Percentiles rank a stretch among this genome's conserved stretches.
Conservation (phyloP, 768 basidiomycete genomes). For the Fistulinella prunicolor region DNA sequence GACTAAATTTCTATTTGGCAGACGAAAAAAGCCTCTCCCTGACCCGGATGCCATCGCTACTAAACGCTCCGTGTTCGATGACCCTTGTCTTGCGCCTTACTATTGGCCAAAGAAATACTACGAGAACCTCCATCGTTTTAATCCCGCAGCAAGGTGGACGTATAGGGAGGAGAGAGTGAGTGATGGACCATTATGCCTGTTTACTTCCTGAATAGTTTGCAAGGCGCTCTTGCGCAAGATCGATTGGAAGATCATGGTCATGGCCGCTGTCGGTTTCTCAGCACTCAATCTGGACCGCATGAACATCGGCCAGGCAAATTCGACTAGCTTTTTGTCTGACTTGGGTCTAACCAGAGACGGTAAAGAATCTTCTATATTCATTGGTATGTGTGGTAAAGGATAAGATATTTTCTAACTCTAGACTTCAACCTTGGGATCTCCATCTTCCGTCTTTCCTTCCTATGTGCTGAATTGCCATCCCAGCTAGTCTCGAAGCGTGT, state of each 20-base stretch:
- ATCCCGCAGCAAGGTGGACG: constrained; percentile 59
- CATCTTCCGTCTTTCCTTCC: constrained; percentile 49
- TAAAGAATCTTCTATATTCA: constrained; percentile 8
- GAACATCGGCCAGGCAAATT: constrained; percentile 57
- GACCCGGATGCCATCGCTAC: constrained; percentile 44
- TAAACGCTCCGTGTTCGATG: constrained; percentile 51
- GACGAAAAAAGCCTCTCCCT: not conserved
- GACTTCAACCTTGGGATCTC: constrained; percentile 59
- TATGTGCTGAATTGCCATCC: constrained; percentile 58
- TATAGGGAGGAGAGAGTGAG: constrained; percentile 49
- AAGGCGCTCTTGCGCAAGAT: constrained; percentile 52
- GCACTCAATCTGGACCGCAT: constrained; percentile 53
- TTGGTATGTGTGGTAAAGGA: not conserved
- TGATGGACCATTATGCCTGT: not conserved
- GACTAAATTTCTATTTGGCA: constrained; percentile 5
- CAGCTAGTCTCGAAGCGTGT: constrained; percentile 61
- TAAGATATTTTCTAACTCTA: constrained; percentile 10
- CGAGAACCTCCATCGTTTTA: constrained; percentile 57
- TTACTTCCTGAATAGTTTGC: not conserved
- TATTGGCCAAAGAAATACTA: constrained; percentile 48
- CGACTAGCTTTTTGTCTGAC: constrained; percentile 55
- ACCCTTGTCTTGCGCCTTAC: constrained; percentile 34
- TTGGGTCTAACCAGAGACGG: constrained; percentile 51
- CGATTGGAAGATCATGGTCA: constrained; percentile 61
- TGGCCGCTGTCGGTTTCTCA: constrained; percentile 57